Conservation (phyloP, 305 asterid genomes). For the Fraxinus paxiana region DNA sequence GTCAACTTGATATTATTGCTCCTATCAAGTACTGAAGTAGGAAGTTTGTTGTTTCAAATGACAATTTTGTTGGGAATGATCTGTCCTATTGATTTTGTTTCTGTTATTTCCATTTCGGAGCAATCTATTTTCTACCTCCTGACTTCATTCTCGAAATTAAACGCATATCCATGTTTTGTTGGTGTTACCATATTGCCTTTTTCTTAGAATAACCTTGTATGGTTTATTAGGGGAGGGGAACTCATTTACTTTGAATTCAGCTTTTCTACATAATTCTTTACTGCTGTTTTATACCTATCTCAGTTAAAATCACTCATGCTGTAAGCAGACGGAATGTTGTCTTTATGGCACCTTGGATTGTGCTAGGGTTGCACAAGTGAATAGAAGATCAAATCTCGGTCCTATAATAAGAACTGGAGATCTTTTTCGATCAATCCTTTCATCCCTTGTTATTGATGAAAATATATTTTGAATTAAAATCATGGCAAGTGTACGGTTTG, state of each 20-base stretch:
- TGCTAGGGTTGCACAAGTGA: background rate
- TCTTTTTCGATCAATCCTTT: background rate
- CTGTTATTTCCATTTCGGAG: background rate
- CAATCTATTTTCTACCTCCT: background rate
- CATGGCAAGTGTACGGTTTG: background rate
- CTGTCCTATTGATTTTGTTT: conserved; percentile 4
- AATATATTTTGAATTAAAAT: background rate
- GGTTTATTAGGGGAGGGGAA: background rate
- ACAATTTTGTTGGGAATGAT: conserved; percentile 30
- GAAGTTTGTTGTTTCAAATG: conserved; percentile 23
- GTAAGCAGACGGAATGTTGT: background rate
- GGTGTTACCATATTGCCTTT: background rate
- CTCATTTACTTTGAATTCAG: background rate
- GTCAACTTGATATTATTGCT: conserved; percentile 63
- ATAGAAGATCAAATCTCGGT: background rate
- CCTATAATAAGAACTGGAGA: background rate
- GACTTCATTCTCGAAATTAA: background rate
- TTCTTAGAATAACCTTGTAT: background rate
- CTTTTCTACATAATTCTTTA: background rate
- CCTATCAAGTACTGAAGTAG: conserved; percentile 52
- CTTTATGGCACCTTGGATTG: background rate
- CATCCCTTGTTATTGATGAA: background rate
- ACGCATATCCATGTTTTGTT: background rate
- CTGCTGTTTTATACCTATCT: background rate
- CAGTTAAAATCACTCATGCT: background rate